Evolutionary conservation across 2,329 filamentous ascomycete genomes (phyloP), one percentile per base, ranked within the genome.

Genomic region (Phaeosphaeriaceae sp.): DNA sequence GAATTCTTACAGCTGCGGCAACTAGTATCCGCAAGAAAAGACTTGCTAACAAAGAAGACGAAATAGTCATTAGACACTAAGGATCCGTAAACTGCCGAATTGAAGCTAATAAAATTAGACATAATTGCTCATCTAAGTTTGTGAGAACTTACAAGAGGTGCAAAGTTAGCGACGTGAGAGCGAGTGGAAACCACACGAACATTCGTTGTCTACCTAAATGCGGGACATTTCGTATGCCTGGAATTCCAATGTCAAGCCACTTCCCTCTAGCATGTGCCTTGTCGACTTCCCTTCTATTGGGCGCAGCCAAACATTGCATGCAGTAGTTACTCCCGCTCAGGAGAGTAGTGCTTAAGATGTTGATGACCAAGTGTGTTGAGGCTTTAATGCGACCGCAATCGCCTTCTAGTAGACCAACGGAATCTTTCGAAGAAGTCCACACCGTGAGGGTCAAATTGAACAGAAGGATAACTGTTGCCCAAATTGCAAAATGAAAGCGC

Each of bases 291-390:
- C 60, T 49, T 18, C 82, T 66, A 1, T 77, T 82, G 0, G 82
- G 81, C 0, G 80, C 74, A 11, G 67, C 75, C 11, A 84, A 63
- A 16, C 77, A 71, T 50, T 84, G 81, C 77, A 82, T 82, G 46
- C 73, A 76, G 50, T 79, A 81, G 57, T 81, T 81, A 32, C 76
- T 78, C 4, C 77, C 77, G 1, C 73, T 71, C 0, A 82, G 70
- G 13, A 82, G 48, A 1, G 74, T 46, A 0, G 78, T 80, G 23
- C 75, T 74, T 26, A 81, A 63, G 1, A 72, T 47, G 63, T 83
- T 83, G 59, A 83, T 77, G 2, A 74, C 47, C 20, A 82, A 57
- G 61, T 83, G 44, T 44, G 35, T 56, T 60, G 2, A 54, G 18
- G 6, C 16, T 8, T 52, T 28, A 4, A 54, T 33, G 9, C 50